Percentiles rank a stretch among this genome's conserved stretches.
These are phyloP conservation scores for Saccharomycopsis javanensis DNA, from an alignment of 805 yeast species.

Conservation along the genomic window DNA sequence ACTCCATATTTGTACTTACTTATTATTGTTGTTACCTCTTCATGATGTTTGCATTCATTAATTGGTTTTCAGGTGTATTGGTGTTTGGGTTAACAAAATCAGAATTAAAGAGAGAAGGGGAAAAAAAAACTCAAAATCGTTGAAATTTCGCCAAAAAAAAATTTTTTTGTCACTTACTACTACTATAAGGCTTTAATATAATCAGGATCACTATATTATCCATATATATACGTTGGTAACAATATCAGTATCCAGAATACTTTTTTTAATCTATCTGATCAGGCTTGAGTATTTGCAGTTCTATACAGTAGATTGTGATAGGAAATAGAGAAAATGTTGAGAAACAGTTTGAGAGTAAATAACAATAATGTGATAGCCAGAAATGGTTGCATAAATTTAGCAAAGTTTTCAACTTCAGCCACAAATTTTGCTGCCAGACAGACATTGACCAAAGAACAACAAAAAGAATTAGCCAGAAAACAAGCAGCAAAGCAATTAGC, in stretches of 20 bases:
- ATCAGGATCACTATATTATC: too few relatives aligned
- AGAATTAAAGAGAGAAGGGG: not conserved
- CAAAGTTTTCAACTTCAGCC: slow-evolving; percentile 7
- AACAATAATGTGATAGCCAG: not conserved
- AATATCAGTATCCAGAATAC: too few relatives aligned
- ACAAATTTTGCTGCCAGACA: not conserved
- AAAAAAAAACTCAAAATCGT: not conserved
- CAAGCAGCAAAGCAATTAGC: slow-evolving; percentile 23
- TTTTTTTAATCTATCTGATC: not conserved
- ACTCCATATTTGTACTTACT: too few relatives aligned
- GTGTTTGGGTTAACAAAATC: not conserved
- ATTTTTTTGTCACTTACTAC: not conserved
- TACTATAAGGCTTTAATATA: not conserved
- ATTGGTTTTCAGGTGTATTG: not conserved
- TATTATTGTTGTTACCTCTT: not conserved
- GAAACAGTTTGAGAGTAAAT: not conserved
- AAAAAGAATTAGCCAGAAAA: slow-evolving; percentile 28
- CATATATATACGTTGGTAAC: too few relatives aligned
- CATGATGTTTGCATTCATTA: not conserved
- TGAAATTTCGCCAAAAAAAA: slow-evolving; percentile 1
- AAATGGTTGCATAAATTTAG: not conserved
- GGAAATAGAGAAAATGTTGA: not conserved
- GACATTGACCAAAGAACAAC: slow-evolving; percentile 11
- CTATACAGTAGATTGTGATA: not conserved
- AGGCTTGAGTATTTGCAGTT: not conserved